phyloP scores from a whole-genome alignment of 805 yeast species.

The Candida orba region DNA sequence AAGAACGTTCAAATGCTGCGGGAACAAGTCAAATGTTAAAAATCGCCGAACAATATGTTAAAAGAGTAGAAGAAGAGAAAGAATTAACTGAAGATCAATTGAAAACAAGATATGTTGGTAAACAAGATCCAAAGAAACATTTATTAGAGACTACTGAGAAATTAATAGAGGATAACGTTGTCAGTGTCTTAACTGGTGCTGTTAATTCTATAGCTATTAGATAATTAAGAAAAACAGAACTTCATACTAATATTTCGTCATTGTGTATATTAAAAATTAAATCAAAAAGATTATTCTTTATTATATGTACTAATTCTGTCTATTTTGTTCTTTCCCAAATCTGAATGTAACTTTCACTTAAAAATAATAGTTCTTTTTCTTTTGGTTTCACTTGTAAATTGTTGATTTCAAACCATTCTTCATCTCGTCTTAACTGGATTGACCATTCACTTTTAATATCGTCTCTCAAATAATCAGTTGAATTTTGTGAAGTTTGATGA shows the following conservation, averaged over 20 bases:
- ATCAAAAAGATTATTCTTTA: neutral
- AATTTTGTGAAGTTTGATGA: conserved; percentile 19
- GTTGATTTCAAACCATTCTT: conserved; percentile 53
- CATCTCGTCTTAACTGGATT: conserved; percentile 38
- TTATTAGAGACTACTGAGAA: conserved; percentile 80
- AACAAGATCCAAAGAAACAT: conserved; percentile 98
- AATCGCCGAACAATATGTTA: conserved; percentile 83
- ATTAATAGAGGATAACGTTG: conserved; percentile 84
- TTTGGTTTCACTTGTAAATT: conserved; percentile 40
- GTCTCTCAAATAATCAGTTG: conserved; percentile 15
- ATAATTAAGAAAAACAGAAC: conserved; percentile 25
- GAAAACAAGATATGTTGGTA: conserved; percentile 94
- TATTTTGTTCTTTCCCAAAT: conserved; percentile 44
- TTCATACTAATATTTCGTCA: neutral
- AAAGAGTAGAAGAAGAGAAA: conserved; percentile 87
- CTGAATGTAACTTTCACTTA: conserved; percentile 59
- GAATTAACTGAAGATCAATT: conserved; percentile 82
- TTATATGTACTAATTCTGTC: neutral
- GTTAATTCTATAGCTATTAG: conserved; percentile 87
- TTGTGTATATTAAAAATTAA: neutral
- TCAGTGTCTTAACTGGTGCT: conserved; percentile 79
- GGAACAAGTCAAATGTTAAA: conserved; percentile 76
- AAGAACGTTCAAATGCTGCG: conserved; percentile 68
- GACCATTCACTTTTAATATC: conserved; percentile 37
- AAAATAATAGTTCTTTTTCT: conserved; percentile 52